Percentiles rank a stretch among this genome's conserved stretches.
These are phyloP conservation scores for Aureobasidium vineae DNA, from an alignment of 2,329 filamentous ascomycete genomes.

Conservation along the genomic window DNA sequence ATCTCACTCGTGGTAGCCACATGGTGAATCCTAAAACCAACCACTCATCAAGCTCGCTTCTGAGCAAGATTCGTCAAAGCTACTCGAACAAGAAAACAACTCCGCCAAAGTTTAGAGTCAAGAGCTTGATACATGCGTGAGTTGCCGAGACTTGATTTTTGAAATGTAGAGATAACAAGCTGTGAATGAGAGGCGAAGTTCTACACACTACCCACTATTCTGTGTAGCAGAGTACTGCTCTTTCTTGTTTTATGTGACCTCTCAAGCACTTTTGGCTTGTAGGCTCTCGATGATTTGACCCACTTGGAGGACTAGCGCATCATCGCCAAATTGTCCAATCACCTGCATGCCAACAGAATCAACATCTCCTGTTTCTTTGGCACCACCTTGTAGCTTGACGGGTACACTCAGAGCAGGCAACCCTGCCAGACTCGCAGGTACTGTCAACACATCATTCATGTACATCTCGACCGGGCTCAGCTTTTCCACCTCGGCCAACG, in stretches of 20 bases:
- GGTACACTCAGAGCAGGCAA: conserved; percentile 86
- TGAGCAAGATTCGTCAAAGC: neutral
- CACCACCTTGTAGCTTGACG: conserved; percentile 39
- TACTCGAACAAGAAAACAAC: neutral
- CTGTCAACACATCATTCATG: conserved; percentile 92
- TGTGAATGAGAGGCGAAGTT: neutral
- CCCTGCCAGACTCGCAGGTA: conserved; percentile 89
- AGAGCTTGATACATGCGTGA: conserved; percentile 3
- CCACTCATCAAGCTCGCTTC: neutral
- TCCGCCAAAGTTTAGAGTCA: neutral
- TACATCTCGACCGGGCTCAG: conserved; percentile 69
- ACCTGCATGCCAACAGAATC: conserved; percentile 65
- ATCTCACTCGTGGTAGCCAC: conserved; percentile 6
- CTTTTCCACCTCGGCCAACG: conserved; percentile 56
- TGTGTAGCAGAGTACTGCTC: neutral
- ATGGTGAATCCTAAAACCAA: neutral
- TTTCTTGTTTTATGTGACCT: neutral
- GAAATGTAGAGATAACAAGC: neutral
- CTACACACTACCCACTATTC: neutral
- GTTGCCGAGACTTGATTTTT: neutral
- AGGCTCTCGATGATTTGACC: conserved; percentile 51
- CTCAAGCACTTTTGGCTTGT: neutral
- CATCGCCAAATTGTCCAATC: conserved; percentile 79
- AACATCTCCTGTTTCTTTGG: conserved; percentile 36
- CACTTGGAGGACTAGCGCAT: conserved; percentile 60